These are phyloP conservation scores for Microascus cirrosus DNA, from an alignment of 2,329 filamentous ascomycete species.

Conservation along the genomic window DNA sequence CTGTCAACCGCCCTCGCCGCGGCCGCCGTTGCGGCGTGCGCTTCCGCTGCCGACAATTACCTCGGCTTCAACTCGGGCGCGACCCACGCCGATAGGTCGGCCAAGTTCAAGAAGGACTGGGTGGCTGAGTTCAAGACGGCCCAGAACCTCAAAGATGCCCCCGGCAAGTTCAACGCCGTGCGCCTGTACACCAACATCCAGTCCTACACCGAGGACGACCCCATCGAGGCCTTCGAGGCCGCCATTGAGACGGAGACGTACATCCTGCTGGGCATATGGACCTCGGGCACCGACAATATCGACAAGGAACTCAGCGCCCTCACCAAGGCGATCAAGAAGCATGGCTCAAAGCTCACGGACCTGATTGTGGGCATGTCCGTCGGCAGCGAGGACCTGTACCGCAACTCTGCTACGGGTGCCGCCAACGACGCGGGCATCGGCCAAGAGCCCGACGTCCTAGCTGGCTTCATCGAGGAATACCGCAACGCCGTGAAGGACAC, in stretches of 20 bases:
- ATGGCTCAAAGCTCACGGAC: slow-evolving; percentile 53
- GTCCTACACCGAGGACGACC: slow-evolving; percentile 41
- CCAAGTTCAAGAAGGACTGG: slow-evolving; percentile 54
- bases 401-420: slow-evolving; percentile 60
- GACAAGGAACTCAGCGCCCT: slow-evolving; percentile 66
- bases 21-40: slow-evolving; percentile 5
- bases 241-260: slow-evolving; percentile 71
- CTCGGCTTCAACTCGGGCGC: slow-evolving; percentile 68
- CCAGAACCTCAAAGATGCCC: slow-evolving; percentile 49
- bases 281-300: slow-evolving; percentile 53
- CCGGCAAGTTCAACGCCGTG: slow-evolving; percentile 53
- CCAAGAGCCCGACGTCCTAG: slow-evolving; percentile 47
- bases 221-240: slow-evolving; percentile 67
- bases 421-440: slow-evolving; percentile 52
- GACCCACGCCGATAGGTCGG: slow-evolving; percentile 45
- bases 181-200: slow-evolving; percentile 64
- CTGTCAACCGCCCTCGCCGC: slow-evolving; percentile 6
- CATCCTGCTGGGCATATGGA: slow-evolving; percentile 77
- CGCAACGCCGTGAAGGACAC: slow-evolving; percentile 54
- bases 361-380: slow-evolving; percentile 75
- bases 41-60: slow-evolving; percentile 20
- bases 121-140: slow-evolving; percentile 59
- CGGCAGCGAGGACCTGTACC: slow-evolving; percentile 80
- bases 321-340: slow-evolving; percentile 54
- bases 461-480: slow-evolving; percentile 60